These are phyloP conservation scores for Morella rubra DNA, from an alignment of 306 rosid genomes.

Conservation along the genomic window DNA sequence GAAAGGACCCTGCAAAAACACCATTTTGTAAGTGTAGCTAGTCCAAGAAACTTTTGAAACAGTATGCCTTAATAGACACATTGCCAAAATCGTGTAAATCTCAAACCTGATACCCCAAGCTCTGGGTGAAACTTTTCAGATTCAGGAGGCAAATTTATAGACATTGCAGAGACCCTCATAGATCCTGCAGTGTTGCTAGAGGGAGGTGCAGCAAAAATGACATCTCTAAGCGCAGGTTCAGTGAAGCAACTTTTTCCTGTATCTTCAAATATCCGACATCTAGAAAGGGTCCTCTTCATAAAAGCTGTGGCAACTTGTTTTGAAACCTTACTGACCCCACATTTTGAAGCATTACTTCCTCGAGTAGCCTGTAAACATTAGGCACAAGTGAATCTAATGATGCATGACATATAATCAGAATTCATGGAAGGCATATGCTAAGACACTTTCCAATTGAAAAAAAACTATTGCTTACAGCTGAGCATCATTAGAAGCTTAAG, in stretches of 20 bases:
- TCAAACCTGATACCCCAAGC: conserved; percentile 44
- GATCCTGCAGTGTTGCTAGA: conserved; percentile 36
- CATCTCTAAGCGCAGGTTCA: conserved; percentile 62
- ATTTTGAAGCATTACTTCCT: conserved; percentile 65
- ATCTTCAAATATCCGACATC: conserved; percentile 66
- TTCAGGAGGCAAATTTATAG: conserved; percentile 20
- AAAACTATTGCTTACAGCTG: background rate
- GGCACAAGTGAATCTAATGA: conserved; percentile 23
- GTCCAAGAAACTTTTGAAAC: background rate
- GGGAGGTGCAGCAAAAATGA: conserved; percentile 46
- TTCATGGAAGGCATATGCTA: background rate
- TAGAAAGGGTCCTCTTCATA: conserved; percentile 75
- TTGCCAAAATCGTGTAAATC: background rate
- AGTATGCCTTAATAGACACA: conserved; percentile 19
- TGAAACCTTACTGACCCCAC: conserved; percentile 68
- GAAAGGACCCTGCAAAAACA: conserved; percentile 52
- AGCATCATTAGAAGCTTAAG: background rate
- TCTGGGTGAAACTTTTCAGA: conserved; percentile 28
- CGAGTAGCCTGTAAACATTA: conserved; percentile 76
- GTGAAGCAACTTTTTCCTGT: conserved; percentile 67
- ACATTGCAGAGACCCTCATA: conserved; percentile 30
- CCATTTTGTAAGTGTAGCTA: conserved; percentile 7
- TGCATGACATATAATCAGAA: conserved; percentile 12
- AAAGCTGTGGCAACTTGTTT: conserved; percentile 67
- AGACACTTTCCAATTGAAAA: background rate